A percentile compares a stretch with the other conserved stretches of the same genome.
Conservation (phyloP, 2,329 filamentous ascomycete genomes). For the Aspergillus novoparasiticus region DNA sequence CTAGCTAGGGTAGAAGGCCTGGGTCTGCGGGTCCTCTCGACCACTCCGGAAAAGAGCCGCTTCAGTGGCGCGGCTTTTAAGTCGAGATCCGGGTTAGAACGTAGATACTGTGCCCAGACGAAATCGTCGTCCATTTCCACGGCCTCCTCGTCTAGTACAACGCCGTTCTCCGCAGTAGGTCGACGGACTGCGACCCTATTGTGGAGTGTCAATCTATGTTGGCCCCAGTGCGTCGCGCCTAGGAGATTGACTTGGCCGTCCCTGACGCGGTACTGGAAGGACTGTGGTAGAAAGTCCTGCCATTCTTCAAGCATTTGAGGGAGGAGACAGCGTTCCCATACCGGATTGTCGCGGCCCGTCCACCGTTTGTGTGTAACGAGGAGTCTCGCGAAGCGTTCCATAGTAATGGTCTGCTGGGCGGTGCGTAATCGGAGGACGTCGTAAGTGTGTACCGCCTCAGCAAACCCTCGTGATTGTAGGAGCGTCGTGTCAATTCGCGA, state of each 20-base stretch:
- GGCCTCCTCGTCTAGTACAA: conserved; percentile 16
- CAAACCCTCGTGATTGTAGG: conserved; percentile 28
- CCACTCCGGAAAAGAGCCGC: conserved; percentile 19
- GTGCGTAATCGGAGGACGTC: conserved; percentile 34
- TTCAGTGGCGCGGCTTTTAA: conserved; percentile 16
- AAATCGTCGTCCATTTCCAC: conserved; percentile 31
- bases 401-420: conserved; percentile 29
- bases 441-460: conserved; percentile 36
- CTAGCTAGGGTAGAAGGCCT: neutral
- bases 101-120: conserved; percentile 23
- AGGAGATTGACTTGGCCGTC: conserved; percentile 46
- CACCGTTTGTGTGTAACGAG: conserved; percentile 25
- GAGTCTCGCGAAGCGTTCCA: conserved; percentile 27
- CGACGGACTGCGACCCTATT: conserved; percentile 24
- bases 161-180: conserved; percentile 14
- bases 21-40: neutral
- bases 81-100: conserved; percentile 5
- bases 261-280: conserved; percentile 38
- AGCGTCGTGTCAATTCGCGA: conserved; percentile 12
- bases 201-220: conserved; percentile 20
- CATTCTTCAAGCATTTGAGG: conserved; percentile 54
- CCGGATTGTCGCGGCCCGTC: conserved; percentile 18
- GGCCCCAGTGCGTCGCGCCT: conserved; percentile 25
- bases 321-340: conserved; percentile 40
- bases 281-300: conserved; percentile 47